A percentile compares a stretch with the other conserved stretches of the same genome.
These are phyloP conservation scores for Quercus lobata DNA, from an alignment of 331 rosid species.

Conservation along the genomic window DNA sequence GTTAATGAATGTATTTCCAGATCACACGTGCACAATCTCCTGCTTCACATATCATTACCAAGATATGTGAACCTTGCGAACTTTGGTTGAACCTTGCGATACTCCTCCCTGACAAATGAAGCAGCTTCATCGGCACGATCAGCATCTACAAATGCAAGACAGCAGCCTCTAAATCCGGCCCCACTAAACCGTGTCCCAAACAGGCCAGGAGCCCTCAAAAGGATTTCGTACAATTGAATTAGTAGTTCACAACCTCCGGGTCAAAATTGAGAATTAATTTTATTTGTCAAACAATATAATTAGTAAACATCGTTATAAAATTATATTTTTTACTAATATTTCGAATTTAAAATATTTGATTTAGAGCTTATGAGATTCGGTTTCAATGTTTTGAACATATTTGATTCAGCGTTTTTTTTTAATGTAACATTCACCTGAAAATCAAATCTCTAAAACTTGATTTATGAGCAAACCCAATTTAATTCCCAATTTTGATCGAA, in stretches of 20 bases:
- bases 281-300: no score
- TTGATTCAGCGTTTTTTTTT: no score
- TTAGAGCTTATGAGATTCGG: no score
- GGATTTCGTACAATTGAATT: slow-evolving; percentile 71
- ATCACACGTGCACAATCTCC: slow-evolving; percentile 68
- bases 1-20: slow-evolving; percentile 17
- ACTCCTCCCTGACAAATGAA: slow-evolving; percentile 64
- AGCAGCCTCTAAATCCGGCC: slow-evolving; percentile 96
- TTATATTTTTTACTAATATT: no score
- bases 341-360: no score
- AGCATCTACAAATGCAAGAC: slow-evolving; percentile 73
- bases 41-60: slow-evolving; percentile 64
- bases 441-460: no score
- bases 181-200: slow-evolving; percentile 93
- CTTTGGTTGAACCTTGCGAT: slow-evolving; percentile 55
- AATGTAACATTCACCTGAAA: accelerated
- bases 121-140: slow-evolving; percentile 65
- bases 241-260: slow-evolving; percentile 42
- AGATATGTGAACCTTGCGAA: no score
- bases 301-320: no score
- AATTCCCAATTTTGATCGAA: no score
- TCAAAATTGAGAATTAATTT: no score
- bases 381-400: no score
- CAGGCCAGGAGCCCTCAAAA: slow-evolving; percentile 69
- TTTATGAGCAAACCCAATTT: no score